Evolutionary conservation across 345 rosid genomes (phyloP).

Genomic region (Sisymbrium altissimum): DNA sequence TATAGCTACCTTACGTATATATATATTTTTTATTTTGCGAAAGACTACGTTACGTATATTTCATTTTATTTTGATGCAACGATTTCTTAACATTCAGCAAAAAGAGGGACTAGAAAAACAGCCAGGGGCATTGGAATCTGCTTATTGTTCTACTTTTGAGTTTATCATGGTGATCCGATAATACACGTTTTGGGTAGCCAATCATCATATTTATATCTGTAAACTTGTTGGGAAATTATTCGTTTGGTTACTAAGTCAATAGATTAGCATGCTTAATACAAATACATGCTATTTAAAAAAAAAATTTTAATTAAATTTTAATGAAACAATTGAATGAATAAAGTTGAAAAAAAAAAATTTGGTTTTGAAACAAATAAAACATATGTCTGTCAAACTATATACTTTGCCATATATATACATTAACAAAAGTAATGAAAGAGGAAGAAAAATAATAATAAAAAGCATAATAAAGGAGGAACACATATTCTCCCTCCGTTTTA

Average conservation of each 20-base stretch:
- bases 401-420: not conserved
- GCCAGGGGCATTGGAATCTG: not conserved
- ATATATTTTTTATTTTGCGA: too few species aligned
- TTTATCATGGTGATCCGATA: not conserved
- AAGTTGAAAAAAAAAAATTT: not conserved
- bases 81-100: not conserved
- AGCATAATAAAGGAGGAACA: too few species aligned
- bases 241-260: not conserved
- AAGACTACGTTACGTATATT: not conserved
- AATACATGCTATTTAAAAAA: not conserved
- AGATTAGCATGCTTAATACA: not conserved
- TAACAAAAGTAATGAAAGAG: not conserved
- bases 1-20: not conserved
- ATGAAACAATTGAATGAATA: not conserved
- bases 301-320: not conserved
- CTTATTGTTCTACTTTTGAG: not conserved
- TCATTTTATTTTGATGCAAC: not conserved
- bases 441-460: too few species aligned
- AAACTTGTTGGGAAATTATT: not conserved
- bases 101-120: not conserved
- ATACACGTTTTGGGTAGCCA: not conserved
- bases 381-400: not conserved
- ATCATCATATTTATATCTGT: not conserved
- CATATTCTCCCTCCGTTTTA: too few species aligned
- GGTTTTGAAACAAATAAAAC: not conserved